Conservation (phyloP, 176 grass and related monocot species). For the Pharus latifolius region DNA sequence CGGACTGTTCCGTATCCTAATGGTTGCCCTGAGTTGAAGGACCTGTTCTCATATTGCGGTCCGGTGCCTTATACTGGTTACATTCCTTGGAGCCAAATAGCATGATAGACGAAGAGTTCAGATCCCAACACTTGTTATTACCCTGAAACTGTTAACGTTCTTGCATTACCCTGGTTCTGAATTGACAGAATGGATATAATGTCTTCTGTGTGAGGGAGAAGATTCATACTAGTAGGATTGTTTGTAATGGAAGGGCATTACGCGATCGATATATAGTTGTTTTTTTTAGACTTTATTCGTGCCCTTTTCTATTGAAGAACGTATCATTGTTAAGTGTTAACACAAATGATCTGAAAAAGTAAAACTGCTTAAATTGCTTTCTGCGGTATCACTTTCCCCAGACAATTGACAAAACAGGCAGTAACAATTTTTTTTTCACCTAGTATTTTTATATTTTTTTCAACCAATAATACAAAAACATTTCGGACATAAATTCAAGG, state of each 20-base stretch:
- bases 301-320: neutral
- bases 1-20: constrained; percentile 59
- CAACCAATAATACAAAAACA: too few relatives aligned
- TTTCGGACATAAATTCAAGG: too few relatives aligned
- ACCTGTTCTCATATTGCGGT: constrained; percentile 72
- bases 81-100: constrained; percentile 64
- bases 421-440: too few relatives aligned
- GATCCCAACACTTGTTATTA: neutral
- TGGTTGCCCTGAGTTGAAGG: constrained; percentile 77
- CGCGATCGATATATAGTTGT: neutral
- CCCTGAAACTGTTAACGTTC: neutral
- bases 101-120: neutral
- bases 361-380: too few relatives aligned
- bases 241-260: neutral
- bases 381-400: too few relatives aligned
- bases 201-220: neutral
- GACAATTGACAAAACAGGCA: too few relatives aligned
- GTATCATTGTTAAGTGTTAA: neutral
- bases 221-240: neutral
- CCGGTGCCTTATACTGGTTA: constrained; percentile 56
- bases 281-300: neutral
- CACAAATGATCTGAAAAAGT: too few relatives aligned
- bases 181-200: neutral
- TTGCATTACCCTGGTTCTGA: neutral
- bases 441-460: too few relatives aligned